Base-by-base conservation (phyloP, 2,329 filamentous ascomycete species). In the Alternaria longipes region DNA sequence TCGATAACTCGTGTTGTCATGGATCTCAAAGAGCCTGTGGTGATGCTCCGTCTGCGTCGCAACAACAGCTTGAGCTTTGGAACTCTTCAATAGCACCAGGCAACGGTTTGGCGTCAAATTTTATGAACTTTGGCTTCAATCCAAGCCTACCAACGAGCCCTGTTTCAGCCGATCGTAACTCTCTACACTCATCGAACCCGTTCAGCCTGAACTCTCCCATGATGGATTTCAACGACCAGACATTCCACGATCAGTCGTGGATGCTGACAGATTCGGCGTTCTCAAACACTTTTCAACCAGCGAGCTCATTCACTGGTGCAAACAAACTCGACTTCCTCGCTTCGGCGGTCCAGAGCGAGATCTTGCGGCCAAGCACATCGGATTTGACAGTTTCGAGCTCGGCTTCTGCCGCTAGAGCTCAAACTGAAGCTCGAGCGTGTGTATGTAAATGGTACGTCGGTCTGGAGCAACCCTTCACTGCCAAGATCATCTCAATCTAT, bases 1-100 rank as follows among this genome's bases (percentile, higher is more conserved):
- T 76, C 28, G 71, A 75, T 59, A 74, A 77, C 51, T 72, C 74
- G 14, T 78, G 76, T 50, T 78, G 76, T 51, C 76, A 78, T 66
- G 74, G 73, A 2, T 36, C 63, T 9, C 62, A 65, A 38, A 66
- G 71, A 59, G 68, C 69, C 16, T 76, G 74, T 57, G 74, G 70
- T 36, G 72, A 77, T n/a, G 67, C 59, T 34, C 66, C 70, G 9
- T 68, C 63, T 20, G 67, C 68, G n/a, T 65, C 74, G 26, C 66
- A 70, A 41, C 62, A 67, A 4, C 66, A 74, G 18, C 60, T 73
- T 8, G 68, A 75, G 22, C 26, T 73, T 1, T 76, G 73, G 73
- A 70, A 70, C 42, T 64, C 65, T 7, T 74, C 74, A 12, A 65
- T 73, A 8, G 64, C 67, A 5, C 64, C 69, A 38, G 69, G 70